Conservation (phyloP, 352 stramenopile genomes). For the Globisporangium echinulatum region DNA sequence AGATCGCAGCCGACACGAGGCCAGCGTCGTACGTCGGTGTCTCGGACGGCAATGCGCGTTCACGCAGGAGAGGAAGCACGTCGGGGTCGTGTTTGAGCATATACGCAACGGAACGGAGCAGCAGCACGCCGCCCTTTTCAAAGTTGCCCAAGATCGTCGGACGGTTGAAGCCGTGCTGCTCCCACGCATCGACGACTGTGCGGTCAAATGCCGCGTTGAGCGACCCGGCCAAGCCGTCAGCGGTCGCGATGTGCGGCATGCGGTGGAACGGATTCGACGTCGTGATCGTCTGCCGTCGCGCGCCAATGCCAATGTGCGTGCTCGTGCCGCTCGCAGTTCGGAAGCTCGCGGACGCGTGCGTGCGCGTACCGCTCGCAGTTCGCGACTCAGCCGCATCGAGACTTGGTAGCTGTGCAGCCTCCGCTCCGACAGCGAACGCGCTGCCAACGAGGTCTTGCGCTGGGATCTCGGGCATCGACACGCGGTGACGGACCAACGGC, state of each 20-base stretch:
- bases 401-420: no score
- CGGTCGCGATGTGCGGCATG: slow-evolving; percentile 2
- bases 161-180: slow-evolving; percentile 71
- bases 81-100: slow-evolving; percentile 52
- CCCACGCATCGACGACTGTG: slow-evolving; percentile 51
- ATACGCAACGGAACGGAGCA: slow-evolving; percentile 57
- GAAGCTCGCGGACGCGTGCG: slow-evolving; percentile 2
- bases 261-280: slow-evolving; percentile 15
- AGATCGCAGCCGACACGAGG: slow-evolving; percentile 62
- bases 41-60: slow-evolving; percentile 47
- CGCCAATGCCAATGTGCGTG: slow-evolving; percentile 18
- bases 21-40: slow-evolving; percentile 61
- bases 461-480: slow-evolving; percentile 15
- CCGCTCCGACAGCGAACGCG: no score
- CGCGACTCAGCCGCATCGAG: neutral
- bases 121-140: slow-evolving; percentile 62
- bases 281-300: slow-evolving; percentile 25
- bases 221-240: slow-evolving; percentile 15
- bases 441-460: neutral
- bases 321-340: slow-evolving; percentile 17
- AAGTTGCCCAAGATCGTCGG: slow-evolving; percentile 67
- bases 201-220: slow-evolving; percentile 19
- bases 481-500: slow-evolving; percentile 11
- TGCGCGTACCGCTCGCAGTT: slow-evolving; percentile 18
- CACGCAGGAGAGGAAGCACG: slow-evolving; percentile 40